Conservation (phyloP, 805 yeast species). For the Candida chilensis region DNA sequence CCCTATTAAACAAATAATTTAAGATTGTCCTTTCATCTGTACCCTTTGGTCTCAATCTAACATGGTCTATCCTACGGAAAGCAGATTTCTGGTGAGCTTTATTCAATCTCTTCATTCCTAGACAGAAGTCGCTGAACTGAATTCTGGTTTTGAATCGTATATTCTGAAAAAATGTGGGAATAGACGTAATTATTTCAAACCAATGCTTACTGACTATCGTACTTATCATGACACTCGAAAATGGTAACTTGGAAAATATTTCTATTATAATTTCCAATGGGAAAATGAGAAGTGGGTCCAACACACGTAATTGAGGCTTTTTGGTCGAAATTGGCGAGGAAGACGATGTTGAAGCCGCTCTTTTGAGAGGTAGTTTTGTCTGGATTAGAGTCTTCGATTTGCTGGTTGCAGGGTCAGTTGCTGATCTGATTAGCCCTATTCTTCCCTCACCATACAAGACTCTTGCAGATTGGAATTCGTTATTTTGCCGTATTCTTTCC, state of each 20-base stretch:
- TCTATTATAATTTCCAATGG: neutral
- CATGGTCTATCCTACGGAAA: neutral
- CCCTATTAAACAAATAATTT: neutral
- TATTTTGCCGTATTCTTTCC: too few relatives aligned
- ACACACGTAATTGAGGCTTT: neutral
- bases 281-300: neutral
- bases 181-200: neutral
- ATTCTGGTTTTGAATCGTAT: neutral
- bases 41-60: neutral
- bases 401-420: neutral
- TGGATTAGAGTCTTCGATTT: neutral
- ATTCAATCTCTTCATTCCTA: neutral
- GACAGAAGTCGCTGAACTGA: neutral
- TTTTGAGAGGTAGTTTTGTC: neutral
- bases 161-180: neutral
- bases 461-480: too few relatives aligned
- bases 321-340: neutral
- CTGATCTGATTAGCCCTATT: neutral
- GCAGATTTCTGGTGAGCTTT: neutral
- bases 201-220: neutral
- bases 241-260: neutral
- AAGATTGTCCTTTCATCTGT: conserved; percentile 1
- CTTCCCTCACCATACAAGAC: too few relatives aligned
- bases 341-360: neutral
- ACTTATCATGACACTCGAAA: neutral